Percentiles rank a stretch among this genome's conserved stretches.
Evolutionary conservation across 805 yeast species (phyloP).

Genomic region (Saccharomycopsis sp.): DNA sequence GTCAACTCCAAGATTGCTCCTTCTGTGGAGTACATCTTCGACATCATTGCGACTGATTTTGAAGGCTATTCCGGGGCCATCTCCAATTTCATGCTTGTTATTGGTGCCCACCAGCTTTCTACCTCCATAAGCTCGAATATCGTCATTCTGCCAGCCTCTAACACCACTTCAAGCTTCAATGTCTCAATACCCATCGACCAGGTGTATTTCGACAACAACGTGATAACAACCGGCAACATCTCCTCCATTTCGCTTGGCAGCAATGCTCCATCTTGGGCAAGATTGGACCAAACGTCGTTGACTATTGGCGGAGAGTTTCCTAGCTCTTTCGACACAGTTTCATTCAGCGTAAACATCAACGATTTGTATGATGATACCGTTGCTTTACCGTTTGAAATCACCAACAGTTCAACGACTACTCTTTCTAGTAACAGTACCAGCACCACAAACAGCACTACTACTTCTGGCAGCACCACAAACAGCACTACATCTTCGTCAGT

Average conservation of each 20-base stretch:
- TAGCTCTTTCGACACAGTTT: slow-evolving; percentile 31
- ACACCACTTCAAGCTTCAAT: slow-evolving; percentile 8
- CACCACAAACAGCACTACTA: slow-evolving; percentile 30
- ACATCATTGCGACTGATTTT: slow-evolving; percentile 74
- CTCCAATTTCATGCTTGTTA: slow-evolving; percentile 61
- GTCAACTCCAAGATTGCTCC: slow-evolving; percentile 88
- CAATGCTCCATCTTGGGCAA: slow-evolving; percentile 57
- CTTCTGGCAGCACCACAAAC: not conserved
- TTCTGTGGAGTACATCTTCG: slow-evolving; percentile 49
- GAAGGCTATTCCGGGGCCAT: slow-evolving; percentile 66
- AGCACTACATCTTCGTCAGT: not conserved
- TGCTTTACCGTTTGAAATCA: slow-evolving; percentile 49
- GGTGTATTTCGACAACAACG: slow-evolving; percentile 57
- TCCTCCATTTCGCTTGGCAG: slow-evolving; percentile 41
- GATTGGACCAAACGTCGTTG: slow-evolving; percentile 34
- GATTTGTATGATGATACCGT: slow-evolving; percentile 60
- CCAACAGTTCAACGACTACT: slow-evolving; percentile 19
- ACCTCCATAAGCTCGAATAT: slow-evolving; percentile 5
- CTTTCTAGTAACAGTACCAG: not conserved
- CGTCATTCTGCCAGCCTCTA: not conserved
- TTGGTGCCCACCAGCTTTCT: slow-evolving; percentile 80
- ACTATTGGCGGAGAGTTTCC: slow-evolving; percentile 56
- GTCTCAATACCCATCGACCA: slow-evolving; percentile 28
- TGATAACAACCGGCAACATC: slow-evolving; percentile 45
- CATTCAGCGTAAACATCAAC: slow-evolving; percentile 48